Conservation (phyloP, 352 stramenopile species). For the Globisporangium ultimum region DNA sequence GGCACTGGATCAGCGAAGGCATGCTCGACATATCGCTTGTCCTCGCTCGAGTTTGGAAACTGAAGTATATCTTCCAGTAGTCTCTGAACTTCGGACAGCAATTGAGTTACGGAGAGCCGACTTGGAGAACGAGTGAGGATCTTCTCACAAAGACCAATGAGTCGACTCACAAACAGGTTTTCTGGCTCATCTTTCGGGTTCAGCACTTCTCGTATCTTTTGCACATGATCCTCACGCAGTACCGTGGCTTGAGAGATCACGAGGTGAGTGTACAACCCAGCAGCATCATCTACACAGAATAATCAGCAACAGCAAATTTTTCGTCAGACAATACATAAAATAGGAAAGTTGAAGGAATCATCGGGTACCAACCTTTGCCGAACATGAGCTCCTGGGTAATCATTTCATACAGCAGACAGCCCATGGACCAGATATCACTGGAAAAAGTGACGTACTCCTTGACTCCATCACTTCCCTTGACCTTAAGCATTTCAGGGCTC, state of each 20-base stretch:
- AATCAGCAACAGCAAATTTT: not conserved
- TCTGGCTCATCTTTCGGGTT: conserved; percentile 27
- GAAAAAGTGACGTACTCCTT: conserved; percentile 32
- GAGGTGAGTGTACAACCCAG: conserved; percentile 56
- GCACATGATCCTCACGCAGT: conserved; percentile 37
- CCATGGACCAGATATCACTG: conserved; percentile 70
- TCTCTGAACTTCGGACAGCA: conserved; percentile 17
- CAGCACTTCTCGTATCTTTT: conserved; percentile 31
- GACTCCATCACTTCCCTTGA: conserved; percentile 29
- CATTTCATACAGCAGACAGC: conserved; percentile 68
- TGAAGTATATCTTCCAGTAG: conserved; percentile 27
- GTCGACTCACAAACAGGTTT: conserved; percentile 20
- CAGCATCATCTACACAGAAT: conserved; percentile 52
- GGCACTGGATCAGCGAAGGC: not conserved
- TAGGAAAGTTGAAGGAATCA: not conserved
- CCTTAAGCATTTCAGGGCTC: conserved; percentile 64
- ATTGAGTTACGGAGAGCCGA: conserved; percentile 22
- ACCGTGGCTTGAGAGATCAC: conserved; percentile 27
- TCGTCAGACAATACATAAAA: not conserved
- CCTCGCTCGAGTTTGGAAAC: conserved; percentile 17
- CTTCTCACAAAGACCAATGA: conserved; percentile 25
- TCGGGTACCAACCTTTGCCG: conserved; percentile 32
- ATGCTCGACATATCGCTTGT: conserved; percentile 12
- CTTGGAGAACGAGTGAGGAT: conserved; percentile 28
- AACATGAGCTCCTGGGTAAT: conserved; percentile 69